A percentile compares a stretch with the other conserved stretches of the same genome.
phyloP scores from a whole-genome alignment of 345 rosid species.

The Murraya paniculata region DNA sequence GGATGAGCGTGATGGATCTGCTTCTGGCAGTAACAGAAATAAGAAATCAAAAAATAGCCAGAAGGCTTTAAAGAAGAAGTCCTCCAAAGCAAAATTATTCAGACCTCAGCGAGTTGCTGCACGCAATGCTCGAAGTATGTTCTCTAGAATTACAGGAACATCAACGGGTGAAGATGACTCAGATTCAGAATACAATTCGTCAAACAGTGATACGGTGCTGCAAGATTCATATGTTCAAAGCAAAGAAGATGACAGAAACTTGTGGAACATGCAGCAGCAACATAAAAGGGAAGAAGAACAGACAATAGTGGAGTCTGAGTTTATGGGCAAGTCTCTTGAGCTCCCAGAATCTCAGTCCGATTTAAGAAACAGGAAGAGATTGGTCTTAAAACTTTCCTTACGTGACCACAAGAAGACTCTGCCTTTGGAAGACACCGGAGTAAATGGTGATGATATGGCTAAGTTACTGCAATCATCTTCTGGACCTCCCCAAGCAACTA shows the following conservation, averaged over 20 bases:
- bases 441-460: slow-evolving; percentile 26
- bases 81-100: slow-evolving; percentile 54
- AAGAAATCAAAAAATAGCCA: slow-evolving; percentile 51
- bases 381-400: slow-evolving; percentile 72
- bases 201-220: slow-evolving; percentile 44
- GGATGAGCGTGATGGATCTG: slow-evolving; percentile 60
- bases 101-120: slow-evolving; percentile 97
- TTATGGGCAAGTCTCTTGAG: slow-evolving; percentile 32
- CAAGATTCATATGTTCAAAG: slow-evolving; percentile 32
- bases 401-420: slow-evolving; percentile 54
- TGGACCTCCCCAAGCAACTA: slow-evolving; percentile 31
- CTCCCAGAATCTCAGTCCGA: slow-evolving; percentile 44
- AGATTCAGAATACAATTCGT: slow-evolving; percentile 51
- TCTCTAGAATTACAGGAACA: slow-evolving; percentile 79
- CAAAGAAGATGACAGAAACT: slow-evolving; percentile 42
- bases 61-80: slow-evolving; percentile 56
- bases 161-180: slow-evolving; percentile 60
- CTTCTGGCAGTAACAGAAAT: slow-evolving; percentile 38
- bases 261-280: slow-evolving; percentile 34
- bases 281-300: slow-evolving; percentile 25
- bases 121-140: slow-evolving; percentile 78
- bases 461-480: slow-evolving; percentile 38
- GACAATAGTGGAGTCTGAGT: slow-evolving; percentile 17
- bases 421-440: slow-evolving; percentile 36
- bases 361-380: slow-evolving; percentile 57